Percentiles rank a stretch among this genome's conserved stretches.
phyloP scores from a whole-genome alignment of 768 basidiomycete species.

The Gyrodon lividus region DNA sequence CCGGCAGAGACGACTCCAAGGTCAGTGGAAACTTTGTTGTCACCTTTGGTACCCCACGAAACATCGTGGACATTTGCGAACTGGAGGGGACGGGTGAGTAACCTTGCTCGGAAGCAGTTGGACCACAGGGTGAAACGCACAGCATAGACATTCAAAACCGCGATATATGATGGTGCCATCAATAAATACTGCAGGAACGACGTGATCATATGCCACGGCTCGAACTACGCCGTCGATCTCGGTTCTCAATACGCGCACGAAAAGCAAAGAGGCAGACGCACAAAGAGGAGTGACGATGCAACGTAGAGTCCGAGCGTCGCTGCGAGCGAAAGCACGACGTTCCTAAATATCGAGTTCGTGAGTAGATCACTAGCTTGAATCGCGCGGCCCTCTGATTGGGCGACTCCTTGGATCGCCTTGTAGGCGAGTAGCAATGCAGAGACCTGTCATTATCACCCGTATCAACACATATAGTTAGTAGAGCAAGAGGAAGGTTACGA shows the following conservation, averaged over 20 bases:
- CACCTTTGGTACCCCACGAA: conserved; percentile 95
- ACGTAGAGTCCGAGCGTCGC: conserved; percentile 92
- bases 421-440: conserved; percentile 81
- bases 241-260: not conserved
- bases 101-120: not conserved
- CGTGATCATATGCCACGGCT: conserved; percentile 99
- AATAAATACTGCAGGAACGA: conserved; percentile 91
- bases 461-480: conserved; percentile 3
- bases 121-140: conserved; percentile 34
- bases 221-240: conserved; percentile 53
- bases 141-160: conserved; percentile 89
- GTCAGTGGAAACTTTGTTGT: conserved; percentile 81
- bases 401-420: conserved; percentile 70
- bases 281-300: conserved; percentile 78
- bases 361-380: conserved; percentile 63
- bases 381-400: conserved; percentile 41
- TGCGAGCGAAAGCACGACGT: conserved; percentile 80
- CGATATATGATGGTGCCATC: conserved; percentile 92
- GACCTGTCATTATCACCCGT: conserved; percentile 39
- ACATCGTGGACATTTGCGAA: conserved; percentile 90
- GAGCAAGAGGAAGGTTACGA: not conserved
- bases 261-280: conserved; percentile 42
- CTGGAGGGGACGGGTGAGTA: conserved; percentile 32
- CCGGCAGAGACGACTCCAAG: conserved; percentile 76
- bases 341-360: conserved; percentile 75